Percentiles rank a stretch among this genome's conserved stretches.
Evolutionary conservation across 2,329 filamentous ascomycete genomes (phyloP).

Genomic region (Raffaelea albimanens): DNA sequence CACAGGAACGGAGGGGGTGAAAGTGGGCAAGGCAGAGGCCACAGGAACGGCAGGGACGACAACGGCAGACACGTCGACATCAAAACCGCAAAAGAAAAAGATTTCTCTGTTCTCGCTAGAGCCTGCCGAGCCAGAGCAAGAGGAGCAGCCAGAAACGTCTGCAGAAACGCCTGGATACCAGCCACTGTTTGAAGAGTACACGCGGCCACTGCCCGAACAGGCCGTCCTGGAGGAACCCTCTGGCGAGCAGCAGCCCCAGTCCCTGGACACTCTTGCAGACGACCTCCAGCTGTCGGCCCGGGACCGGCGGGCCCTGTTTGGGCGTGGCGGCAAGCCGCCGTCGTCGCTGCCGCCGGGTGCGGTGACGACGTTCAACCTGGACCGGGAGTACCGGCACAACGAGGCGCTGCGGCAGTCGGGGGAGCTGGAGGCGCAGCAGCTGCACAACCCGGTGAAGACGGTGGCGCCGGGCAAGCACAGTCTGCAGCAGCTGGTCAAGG

Average conservation of each 20-base stretch:
- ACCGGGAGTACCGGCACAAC: slow-evolving; percentile 78
- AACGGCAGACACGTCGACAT: background rate
- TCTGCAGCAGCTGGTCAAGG: slow-evolving; percentile 76
- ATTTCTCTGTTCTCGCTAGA: slow-evolving; percentile 62
- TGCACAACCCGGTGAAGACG: slow-evolving; percentile 72
- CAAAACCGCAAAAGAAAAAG: slow-evolving; percentile 42
- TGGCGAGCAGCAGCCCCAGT: slow-evolving; percentile 27
- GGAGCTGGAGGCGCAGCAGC: slow-evolving; percentile 59
- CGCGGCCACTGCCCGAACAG: slow-evolving; percentile 12
- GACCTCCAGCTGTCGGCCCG: slow-evolving; percentile 71
- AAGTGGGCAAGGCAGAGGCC: slow-evolving; percentile 8
- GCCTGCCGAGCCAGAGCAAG: slow-evolving; percentile 32
- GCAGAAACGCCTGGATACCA: slow-evolving; percentile 32
- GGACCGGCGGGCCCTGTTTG: slow-evolving; percentile 76
- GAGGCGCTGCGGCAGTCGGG: slow-evolving; percentile 63
- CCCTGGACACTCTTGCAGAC: slow-evolving; percentile 61
- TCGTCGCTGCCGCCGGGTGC: slow-evolving; percentile 41
- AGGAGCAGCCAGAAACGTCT: slow-evolving; percentile 9
- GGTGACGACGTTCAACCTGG: slow-evolving; percentile 81
- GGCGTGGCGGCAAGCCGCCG: slow-evolving; percentile 42
- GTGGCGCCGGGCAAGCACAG: slow-evolving; percentile 86
- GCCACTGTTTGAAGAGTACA: slow-evolving; percentile 33
- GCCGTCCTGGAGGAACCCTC: background rate
- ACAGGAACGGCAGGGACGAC: slow-evolving; percentile 9
- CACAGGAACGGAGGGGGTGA: background rate